These are phyloP conservation scores for Phialophora expanda DNA, from an alignment of 2,329 filamentous ascomycete species.

Conservation along the genomic window DNA sequence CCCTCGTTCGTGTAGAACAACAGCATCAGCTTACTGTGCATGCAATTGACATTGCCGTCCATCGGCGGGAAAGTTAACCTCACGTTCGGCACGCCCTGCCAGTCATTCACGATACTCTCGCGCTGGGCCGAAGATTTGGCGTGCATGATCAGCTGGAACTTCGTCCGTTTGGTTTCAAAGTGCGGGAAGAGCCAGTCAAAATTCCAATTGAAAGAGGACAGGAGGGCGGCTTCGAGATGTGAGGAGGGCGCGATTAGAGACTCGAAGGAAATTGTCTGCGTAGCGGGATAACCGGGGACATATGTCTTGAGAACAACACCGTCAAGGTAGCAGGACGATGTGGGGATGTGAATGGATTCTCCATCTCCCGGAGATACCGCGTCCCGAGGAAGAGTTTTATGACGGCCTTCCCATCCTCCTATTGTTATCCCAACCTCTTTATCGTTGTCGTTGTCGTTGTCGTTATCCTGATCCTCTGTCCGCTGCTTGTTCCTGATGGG, in stretches of 20 bases:
- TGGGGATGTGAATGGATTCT: neutral
- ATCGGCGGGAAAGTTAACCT: conserved; percentile 81
- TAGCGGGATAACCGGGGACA: conserved; percentile 66
- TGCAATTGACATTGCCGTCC: conserved; percentile 70
- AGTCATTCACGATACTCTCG: conserved; percentile 48
- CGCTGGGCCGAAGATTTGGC: conserved; percentile 57
- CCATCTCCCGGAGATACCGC: neutral
- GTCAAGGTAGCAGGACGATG: conserved; percentile 50
- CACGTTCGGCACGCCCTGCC: conserved; percentile 58
- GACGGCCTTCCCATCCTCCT: neutral
- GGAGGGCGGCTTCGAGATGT: conserved; percentile 73
- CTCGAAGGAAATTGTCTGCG: conserved; percentile 36
- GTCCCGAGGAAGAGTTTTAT: neutral
- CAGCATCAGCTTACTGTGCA: conserved; percentile 95
- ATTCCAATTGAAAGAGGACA: conserved; percentile 89
- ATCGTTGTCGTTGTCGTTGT: neutral
- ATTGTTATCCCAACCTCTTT: neutral
- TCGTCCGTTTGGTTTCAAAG: conserved; percentile 65
- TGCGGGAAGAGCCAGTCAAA: conserved; percentile 78
- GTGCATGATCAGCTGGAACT: conserved; percentile 68
- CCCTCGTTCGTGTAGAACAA: conserved; percentile 67
- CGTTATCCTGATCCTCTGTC: too few relatives aligned
- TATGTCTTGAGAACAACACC: conserved; percentile 84
- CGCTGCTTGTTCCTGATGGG: neutral
- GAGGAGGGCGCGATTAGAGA: conserved; percentile 90